phyloP scores from a whole-genome alignment of 306 rosid genomes.

The Fragaria iinumae region DNA sequence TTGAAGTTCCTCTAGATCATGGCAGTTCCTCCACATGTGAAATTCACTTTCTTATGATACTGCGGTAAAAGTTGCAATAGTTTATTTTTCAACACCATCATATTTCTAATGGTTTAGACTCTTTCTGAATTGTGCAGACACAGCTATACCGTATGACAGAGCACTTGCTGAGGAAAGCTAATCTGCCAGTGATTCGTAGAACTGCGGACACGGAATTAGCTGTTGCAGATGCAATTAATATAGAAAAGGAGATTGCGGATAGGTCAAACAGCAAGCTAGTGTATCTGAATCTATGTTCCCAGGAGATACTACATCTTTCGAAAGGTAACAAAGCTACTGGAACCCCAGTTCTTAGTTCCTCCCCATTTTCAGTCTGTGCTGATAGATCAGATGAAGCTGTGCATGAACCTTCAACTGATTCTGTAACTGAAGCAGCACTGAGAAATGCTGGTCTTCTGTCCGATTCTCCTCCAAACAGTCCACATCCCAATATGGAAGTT shows the following conservation, averaged over 20 bases:
- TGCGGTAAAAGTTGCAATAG: background rate
- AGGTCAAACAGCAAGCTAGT: slow-evolving; percentile 85
- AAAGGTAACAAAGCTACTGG: slow-evolving; percentile 44
- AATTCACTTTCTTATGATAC: background rate
- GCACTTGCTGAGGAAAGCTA: slow-evolving; percentile 72
- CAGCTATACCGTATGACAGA: slow-evolving; percentile 88
- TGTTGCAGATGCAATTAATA: slow-evolving; percentile 89
- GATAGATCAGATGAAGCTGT: slow-evolving; percentile 44
- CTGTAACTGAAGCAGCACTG: slow-evolving; percentile 68
- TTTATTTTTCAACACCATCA: background rate
- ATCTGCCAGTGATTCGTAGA: slow-evolving; percentile 63
- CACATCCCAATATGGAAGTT: slow-evolving; percentile 42
- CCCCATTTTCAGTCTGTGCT: slow-evolving; percentile 30
- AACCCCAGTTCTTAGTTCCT: slow-evolving; percentile 37
- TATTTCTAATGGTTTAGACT: slow-evolving; percentile 1
- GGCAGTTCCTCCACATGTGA: background rate
- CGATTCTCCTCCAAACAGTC: slow-evolving; percentile 89
- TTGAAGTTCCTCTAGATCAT: background rate
- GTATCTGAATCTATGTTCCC: slow-evolving; percentile 84
- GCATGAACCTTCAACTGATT: slow-evolving; percentile 44
- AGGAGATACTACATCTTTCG: slow-evolving; percentile 60
- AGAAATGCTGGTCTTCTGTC: slow-evolving; percentile 86
- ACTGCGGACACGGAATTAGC: slow-evolving; percentile 89
- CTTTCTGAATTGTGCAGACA: slow-evolving; percentile 44
- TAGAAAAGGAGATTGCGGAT: slow-evolving; percentile 86